These are phyloP conservation scores for Xylaria sp. DNA, from an alignment of 2,329 filamentous ascomycete species.

Conservation along the genomic window DNA sequence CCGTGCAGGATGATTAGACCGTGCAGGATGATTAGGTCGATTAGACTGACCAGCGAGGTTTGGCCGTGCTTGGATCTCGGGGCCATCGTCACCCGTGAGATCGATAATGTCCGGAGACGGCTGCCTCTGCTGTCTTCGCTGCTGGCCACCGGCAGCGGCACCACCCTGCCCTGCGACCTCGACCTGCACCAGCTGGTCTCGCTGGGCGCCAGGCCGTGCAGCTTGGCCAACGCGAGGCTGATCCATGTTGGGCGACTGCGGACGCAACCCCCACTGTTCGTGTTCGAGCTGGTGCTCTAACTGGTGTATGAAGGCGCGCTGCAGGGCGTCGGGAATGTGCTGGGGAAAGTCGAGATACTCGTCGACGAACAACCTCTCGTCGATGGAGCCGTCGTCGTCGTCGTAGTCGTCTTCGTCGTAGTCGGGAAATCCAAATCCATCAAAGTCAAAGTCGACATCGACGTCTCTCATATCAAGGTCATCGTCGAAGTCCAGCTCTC, in stretches of 20 bases:
- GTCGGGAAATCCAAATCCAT: conserved; percentile 24
- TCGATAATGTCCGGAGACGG: conserved; percentile 44
- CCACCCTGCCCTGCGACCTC: conserved; percentile 37
- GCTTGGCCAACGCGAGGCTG: conserved; percentile 2
- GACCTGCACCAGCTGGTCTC: conserved; percentile 45
- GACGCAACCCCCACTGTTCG: conserved; percentile 21
- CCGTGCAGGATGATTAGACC: conserved; percentile 23
- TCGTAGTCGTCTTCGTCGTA: conserved; percentile 14
- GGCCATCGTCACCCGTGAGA: conserved; percentile 45
- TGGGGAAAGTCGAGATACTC: conserved; percentile 30
- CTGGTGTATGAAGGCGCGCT: conserved; percentile 28
- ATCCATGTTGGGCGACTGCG: conserved; percentile 26
- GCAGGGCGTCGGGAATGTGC: conserved; percentile 16
- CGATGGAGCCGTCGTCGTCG: conserved; percentile 15
- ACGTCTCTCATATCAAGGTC: conserved; percentile 31
- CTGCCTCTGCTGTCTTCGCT: conserved; percentile 25
- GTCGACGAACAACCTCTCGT: conserved; percentile 37
- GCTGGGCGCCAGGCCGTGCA: conserved; percentile 16
- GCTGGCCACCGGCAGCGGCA: conserved; percentile 8
- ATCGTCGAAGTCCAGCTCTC: conserved; percentile 21
- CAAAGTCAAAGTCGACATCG: conserved; percentile 30
- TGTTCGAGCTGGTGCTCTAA: conserved; percentile 27
- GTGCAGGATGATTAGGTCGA: conserved; percentile 18
- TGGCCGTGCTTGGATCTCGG: conserved; percentile 10
- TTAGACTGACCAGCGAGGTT: conserved; percentile 10